Percentiles rank a stretch among this genome's conserved stretches.
These are phyloP conservation scores for Gnomoniopsis sp. DNA, from an alignment of 2,329 filamentous ascomycete species.

Conservation along the genomic window DNA sequence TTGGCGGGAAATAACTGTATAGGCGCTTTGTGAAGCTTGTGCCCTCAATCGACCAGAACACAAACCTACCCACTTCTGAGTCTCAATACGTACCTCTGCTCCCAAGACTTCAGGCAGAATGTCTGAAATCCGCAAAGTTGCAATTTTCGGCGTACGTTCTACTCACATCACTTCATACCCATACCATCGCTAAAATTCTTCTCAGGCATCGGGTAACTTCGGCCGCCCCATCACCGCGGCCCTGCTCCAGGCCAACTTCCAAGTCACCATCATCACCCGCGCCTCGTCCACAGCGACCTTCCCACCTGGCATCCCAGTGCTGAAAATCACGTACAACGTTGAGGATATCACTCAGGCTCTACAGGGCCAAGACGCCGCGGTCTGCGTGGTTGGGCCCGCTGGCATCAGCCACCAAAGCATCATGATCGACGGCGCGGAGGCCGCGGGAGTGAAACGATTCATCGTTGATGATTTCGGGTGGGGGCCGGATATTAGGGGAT, in stretches of 20 bases:
- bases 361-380: conserved; percentile 26
- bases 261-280: conserved; percentile 33
- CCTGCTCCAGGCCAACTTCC: conserved; percentile 26
- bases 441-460: conserved; percentile 28
- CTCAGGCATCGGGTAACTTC: conserved; percentile 29
- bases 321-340: conserved; percentile 14
- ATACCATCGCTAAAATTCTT: background rate
- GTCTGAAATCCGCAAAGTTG: conserved; percentile 33
- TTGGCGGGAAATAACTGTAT: too few relatives aligned
- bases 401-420: conserved; percentile 19
- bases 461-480: conserved; percentile 25
- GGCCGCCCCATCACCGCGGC: conserved; percentile 24
- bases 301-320: conserved; percentile 19
- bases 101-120: too few relatives aligned
- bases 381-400: conserved; percentile 24
- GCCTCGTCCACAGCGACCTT: conserved; percentile 21
- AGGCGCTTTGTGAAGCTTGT: too few relatives aligned
- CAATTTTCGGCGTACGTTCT: conserved; percentile 32
- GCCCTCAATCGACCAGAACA: too few relatives aligned
- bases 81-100: too few relatives aligned
- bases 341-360: conserved; percentile 22
- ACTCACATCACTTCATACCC: background rate
- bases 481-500: conserved; percentile 21
- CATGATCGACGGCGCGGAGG: conserved; percentile 28
- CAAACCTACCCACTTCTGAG: too few relatives aligned